Evolutionary conservation across 352 stramenopile species (phyloP).

Genomic region (Pythium phragmiticola): DNA sequence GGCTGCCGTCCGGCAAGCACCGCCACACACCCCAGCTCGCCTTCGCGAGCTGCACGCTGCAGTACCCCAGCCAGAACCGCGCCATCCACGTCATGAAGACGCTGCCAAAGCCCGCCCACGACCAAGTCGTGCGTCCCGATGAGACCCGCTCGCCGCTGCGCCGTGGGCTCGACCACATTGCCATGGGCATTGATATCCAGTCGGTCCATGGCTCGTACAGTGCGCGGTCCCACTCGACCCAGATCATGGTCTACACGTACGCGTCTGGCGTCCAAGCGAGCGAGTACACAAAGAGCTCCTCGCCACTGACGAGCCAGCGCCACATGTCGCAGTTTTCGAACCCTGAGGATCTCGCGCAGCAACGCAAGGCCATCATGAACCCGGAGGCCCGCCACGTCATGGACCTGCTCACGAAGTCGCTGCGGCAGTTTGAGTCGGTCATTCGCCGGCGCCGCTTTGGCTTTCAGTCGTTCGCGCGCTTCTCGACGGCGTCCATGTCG

Average conservation of each 20-base stretch:
- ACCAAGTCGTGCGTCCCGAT: conserved; percentile 45
- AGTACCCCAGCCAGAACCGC: conserved; percentile 40
- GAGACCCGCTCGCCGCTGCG: conserved; percentile 49
- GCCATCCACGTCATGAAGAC: conserved; percentile 68
- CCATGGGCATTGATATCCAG: conserved; percentile 61
- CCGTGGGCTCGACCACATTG: conserved; percentile 54
- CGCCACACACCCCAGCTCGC: conserved; percentile 51
- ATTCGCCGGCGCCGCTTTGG: conserved; percentile 63
- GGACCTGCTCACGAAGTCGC: conserved; percentile 44
- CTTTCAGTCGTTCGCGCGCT: conserved; percentile 70
- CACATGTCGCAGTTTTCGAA: conserved; percentile 26
- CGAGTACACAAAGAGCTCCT: conserved; percentile 36
- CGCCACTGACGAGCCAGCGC: conserved; percentile 31
- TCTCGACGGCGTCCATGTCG: conserved; percentile 27
- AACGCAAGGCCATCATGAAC: conserved; percentile 46
- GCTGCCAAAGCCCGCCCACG: conserved; percentile 48
- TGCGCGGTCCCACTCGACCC: conserved; percentile 41
- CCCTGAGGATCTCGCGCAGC: conserved; percentile 29
- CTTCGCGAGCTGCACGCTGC: conserved; percentile 46
- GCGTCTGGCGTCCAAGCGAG: conserved; percentile 39
- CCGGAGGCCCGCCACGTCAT: conserved; percentile 42
- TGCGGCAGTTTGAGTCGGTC: conserved; percentile 51
- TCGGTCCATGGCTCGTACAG: conserved; percentile 23
- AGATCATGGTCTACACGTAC: conserved; percentile 62
- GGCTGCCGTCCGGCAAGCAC: conserved; percentile 17